Evolutionary conservation across 169 alveolate genomes (phyloP).

Genomic region (Babesia gibsoni): DNA sequence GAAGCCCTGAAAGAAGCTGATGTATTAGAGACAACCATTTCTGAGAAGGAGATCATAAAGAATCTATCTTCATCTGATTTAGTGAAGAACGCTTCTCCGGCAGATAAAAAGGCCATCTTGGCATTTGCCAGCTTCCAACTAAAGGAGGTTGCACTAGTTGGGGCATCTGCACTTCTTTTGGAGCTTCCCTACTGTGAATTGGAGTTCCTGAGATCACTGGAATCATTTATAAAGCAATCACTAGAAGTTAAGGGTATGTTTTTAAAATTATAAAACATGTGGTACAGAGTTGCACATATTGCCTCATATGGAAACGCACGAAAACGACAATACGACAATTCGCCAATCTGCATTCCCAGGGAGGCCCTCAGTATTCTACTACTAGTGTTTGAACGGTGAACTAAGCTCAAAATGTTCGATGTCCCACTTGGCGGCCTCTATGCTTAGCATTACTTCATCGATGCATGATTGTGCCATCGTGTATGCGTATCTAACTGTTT

Average conservation of each 20-base stretch:
- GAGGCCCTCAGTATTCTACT: slow-evolving; percentile 70
- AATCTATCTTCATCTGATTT: slow-evolving; percentile 58
- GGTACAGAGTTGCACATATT: slow-evolving; percentile 63
- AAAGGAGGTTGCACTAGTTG: slow-evolving; percentile 66
- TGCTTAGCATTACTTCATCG: slow-evolving; percentile 49
- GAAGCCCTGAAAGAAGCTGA: slow-evolving; percentile 15
- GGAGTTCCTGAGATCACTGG: slow-evolving; percentile 47
- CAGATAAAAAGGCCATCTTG: slow-evolving; percentile 78
- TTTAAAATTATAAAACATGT: not conserved
- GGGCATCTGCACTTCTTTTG: slow-evolving; percentile 35
- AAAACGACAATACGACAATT: slow-evolving; percentile 62
- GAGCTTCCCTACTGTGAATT: slow-evolving; percentile 65
- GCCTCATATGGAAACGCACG: slow-evolving; percentile 56
- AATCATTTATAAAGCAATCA: slow-evolving; percentile 48
- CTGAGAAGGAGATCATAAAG: slow-evolving; percentile 51
- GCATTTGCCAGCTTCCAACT: slow-evolving; percentile 84
- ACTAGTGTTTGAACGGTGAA: slow-evolving; percentile 47
- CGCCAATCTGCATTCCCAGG: slow-evolving; percentile 70
- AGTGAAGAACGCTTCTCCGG: slow-evolving; percentile 58
- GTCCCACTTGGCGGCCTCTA: slow-evolving; percentile 54
- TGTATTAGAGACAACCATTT: slow-evolving; percentile 4
- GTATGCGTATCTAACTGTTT: slow-evolving; percentile 47
- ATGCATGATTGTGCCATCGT: slow-evolving; percentile 53
- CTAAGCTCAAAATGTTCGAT: slow-evolving; percentile 37
- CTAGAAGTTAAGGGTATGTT: slow-evolving; percentile 59